A percentile compares a stretch with the other conserved stretches of the same genome.
Conservation (phyloP, 441 rosid species). For the Pelargonium myrrhifolium region DNA sequence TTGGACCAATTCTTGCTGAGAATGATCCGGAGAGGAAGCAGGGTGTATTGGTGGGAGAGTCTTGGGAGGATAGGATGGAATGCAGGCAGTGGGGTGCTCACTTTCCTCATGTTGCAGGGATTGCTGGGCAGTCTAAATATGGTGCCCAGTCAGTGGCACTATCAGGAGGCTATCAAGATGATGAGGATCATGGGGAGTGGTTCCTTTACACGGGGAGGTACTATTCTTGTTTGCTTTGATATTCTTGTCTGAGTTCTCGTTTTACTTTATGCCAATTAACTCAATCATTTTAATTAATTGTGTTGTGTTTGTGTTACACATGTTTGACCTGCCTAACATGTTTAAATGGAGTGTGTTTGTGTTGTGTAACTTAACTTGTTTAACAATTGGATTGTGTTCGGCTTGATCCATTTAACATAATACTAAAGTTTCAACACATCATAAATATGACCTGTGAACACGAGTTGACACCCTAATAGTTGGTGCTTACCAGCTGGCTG, state of each 20-base stretch:
- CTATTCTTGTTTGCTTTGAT: not conserved
- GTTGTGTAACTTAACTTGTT: too few species aligned
- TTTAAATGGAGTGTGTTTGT: too few species aligned
- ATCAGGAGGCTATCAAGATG: slow-evolving; percentile 76
- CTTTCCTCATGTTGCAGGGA: slow-evolving; percentile 67
- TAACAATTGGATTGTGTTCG: too few species aligned
- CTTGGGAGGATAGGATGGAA: slow-evolving; percentile 59
- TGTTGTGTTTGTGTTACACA: too few species aligned
- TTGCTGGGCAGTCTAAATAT: slow-evolving; percentile 59
- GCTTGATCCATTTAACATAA: too few species aligned
- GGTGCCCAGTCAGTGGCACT: slow-evolving; percentile 87
- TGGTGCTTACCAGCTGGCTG: too few species aligned
- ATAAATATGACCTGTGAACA: too few species aligned
- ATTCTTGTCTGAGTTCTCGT: not conserved
- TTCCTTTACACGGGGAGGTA: slow-evolving; percentile 91
- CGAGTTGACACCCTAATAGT: too few species aligned
- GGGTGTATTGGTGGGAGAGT: slow-evolving; percentile 76
- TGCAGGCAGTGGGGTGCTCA: slow-evolving; percentile 88
- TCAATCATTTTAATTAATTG: too few species aligned
- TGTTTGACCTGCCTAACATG: too few species aligned
- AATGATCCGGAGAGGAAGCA: slow-evolving; percentile 64
- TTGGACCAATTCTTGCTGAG: slow-evolving; percentile 74
- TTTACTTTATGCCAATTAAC: not conserved
- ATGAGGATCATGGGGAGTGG: slow-evolving; percentile 95
- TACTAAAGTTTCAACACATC: too few species aligned